These are phyloP conservation scores for Tilletia setariae DNA, from an alignment of 1,284 basidiomycete species.

Conservation along the genomic window DNA sequence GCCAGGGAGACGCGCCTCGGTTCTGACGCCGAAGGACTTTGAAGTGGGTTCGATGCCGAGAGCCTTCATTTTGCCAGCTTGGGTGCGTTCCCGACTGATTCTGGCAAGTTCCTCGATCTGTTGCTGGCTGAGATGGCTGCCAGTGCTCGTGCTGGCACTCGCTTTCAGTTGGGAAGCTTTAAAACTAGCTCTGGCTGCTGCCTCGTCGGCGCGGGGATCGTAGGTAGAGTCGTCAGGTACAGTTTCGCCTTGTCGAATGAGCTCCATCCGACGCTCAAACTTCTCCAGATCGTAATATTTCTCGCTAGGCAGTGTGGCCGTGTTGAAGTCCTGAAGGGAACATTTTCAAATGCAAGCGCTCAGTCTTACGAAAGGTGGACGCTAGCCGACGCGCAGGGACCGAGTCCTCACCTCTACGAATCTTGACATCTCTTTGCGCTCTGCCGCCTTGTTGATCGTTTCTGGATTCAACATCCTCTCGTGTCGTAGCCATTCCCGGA, in stretches of 20 bases:
- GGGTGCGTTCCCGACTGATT: slow-evolving; percentile 25
- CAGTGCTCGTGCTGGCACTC: background rate
- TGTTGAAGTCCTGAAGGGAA: slow-evolving; percentile 23
- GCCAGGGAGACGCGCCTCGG: slow-evolving; percentile 14
- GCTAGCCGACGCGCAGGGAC: no score
- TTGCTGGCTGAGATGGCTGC: slow-evolving; percentile 17
- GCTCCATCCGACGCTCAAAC: slow-evolving; percentile 23
- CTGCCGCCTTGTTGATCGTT: slow-evolving; percentile 20
- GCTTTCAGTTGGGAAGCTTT: background rate
- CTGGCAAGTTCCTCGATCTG: slow-evolving; percentile 25
- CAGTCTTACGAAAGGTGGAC: no score
- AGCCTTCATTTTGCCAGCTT: slow-evolving; percentile 28
- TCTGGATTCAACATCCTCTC: slow-evolving; percentile 28
- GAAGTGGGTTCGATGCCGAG: slow-evolving; percentile 16
- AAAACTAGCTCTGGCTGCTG: slow-evolving; percentile 19
- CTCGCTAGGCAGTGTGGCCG: slow-evolving; percentile 24
- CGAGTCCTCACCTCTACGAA: slow-evolving; percentile 21
- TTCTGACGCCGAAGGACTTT: slow-evolving; percentile 12
- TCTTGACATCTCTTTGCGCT: slow-evolving; percentile 19
- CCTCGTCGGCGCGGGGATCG: slow-evolving; percentile 25
- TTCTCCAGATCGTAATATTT: slow-evolving; percentile 29
- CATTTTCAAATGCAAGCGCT: no score
- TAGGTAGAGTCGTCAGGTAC: slow-evolving; percentile 17
- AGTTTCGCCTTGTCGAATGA: slow-evolving; percentile 26
- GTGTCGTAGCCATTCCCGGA: slow-evolving; percentile 28